These are phyloP conservation scores for Irpex rosettiformis DNA, from an alignment of 1,284 basidiomycete genomes.

Conservation along the genomic window DNA sequence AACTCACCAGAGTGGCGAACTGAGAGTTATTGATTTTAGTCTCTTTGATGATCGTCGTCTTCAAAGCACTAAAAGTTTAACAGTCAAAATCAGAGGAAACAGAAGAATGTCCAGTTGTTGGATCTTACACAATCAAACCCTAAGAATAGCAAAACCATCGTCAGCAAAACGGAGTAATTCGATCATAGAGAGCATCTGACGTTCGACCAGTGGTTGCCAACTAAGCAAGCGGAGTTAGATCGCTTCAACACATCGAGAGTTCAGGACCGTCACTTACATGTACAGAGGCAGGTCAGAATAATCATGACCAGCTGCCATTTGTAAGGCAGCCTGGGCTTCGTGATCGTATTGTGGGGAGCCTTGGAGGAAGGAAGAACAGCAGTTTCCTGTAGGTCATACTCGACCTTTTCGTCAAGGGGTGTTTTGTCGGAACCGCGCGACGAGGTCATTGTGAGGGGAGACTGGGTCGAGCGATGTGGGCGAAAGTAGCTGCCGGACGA, in stretches of 20 bases:
- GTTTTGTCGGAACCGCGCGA: conserved; percentile 17
- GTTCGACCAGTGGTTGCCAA: conserved; percentile 46
- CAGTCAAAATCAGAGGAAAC: conserved; percentile 2
- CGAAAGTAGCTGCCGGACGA: conserved; percentile 11
- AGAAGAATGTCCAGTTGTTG: not conserved
- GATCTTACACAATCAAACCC: conserved; percentile 40
- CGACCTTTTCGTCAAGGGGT: conserved; percentile 22
- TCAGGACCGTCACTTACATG: conserved; percentile 21
- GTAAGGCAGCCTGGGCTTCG: conserved; percentile 23
- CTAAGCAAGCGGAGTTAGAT: conserved; percentile 20
- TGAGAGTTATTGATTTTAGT: conserved; percentile 43
- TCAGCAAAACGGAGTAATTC: not conserved
- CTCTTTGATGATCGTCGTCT: conserved; percentile 42
- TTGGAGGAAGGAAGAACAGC: conserved; percentile 14
- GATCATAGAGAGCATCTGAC: conserved; percentile 21
- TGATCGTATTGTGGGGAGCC: conserved; percentile 4
- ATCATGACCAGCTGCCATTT: conserved; percentile 28
- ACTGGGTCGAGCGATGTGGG: conserved; percentile 11
- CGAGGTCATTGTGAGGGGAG: conserved; percentile 13
- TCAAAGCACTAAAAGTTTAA: conserved; percentile 29
- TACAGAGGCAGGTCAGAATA: conserved; percentile 30
- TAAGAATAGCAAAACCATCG: conserved; percentile 15
- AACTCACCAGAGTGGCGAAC: conserved; percentile 38
- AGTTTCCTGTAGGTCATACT: conserved; percentile 20
- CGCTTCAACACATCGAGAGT: not conserved